Conservation (phyloP, 2,329 filamentous ascomycete genomes). For the Verticillium zaregamsianum region DNA sequence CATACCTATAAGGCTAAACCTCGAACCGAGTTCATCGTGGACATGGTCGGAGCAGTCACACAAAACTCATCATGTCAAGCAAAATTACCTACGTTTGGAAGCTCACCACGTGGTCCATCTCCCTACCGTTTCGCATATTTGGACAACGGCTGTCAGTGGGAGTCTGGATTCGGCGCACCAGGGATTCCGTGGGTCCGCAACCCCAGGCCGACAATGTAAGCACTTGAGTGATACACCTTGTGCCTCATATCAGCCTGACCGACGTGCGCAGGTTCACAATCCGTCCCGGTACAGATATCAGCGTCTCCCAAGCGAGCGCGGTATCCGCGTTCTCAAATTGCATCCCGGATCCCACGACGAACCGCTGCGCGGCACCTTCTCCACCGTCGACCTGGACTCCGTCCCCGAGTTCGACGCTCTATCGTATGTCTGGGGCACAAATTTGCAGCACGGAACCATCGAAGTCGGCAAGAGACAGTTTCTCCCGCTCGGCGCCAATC, state of each 20-base stretch:
- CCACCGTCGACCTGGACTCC: not conserved
- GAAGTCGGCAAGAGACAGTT: not conserved
- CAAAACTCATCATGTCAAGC: not conserved
- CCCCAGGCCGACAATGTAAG: not conserved
- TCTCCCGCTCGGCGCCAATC: slow-evolving; percentile 3
- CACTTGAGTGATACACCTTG: not conserved
- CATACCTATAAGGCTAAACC: not conserved
- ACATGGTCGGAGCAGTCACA: not conserved
- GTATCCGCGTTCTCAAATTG: not conserved
- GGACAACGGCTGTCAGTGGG: not conserved
- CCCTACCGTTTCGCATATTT: not conserved
- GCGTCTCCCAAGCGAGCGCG: not conserved
- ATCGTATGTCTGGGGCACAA: not conserved
- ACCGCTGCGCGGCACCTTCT: not conserved
- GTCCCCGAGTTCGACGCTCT: not conserved
- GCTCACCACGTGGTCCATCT: not conserved
- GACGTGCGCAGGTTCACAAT: not conserved
- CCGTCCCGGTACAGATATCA: not conserved
- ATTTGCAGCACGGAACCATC: not conserved
- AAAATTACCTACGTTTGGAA: not conserved
- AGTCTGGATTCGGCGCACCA: not conserved
- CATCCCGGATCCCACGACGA: not conserved
- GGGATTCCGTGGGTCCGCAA: not conserved
- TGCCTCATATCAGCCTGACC: not conserved
- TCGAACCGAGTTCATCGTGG: not conserved